These are phyloP conservation scores for Aureobasidium mangrovei DNA, from an alignment of 2,329 filamentous ascomycete species.

Conservation along the genomic window DNA sequence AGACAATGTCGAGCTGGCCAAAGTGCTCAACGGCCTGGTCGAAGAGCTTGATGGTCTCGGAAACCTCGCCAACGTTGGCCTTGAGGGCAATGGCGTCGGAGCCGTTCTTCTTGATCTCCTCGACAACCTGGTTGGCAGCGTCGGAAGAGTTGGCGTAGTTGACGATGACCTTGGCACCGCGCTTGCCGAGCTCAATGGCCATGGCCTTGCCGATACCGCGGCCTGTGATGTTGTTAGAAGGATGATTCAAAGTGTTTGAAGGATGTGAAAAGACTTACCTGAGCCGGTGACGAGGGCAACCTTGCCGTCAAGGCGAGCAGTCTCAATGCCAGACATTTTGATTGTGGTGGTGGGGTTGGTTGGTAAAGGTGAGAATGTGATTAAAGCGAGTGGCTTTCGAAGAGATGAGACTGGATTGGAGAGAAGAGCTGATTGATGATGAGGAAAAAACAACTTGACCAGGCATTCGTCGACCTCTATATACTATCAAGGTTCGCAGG, in stretches of 20 bases:
- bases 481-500: constrained; percentile 10
- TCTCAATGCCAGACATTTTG: constrained; percentile 34
- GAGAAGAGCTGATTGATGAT: constrained; percentile 7
- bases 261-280: constrained; percentile 26
- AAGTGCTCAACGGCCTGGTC: constrained; percentile 53
- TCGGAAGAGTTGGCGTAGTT: constrained; percentile 59
- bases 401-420: neutral
- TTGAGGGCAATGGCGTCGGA: constrained; percentile 55
- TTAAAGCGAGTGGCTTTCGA: constrained; percentile 12
- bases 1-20: constrained; percentile 60
- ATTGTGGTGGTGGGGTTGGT: constrained; percentile 17
- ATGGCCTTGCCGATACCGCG: constrained; percentile 60
- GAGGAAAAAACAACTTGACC: constrained; percentile 6
- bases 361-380: constrained; percentile 2
- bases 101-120: constrained; percentile 55
- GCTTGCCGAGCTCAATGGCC: constrained; percentile 55
- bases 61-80: constrained; percentile 58
- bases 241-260: neutral
- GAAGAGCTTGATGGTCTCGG: constrained; percentile 56
- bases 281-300: constrained; percentile 47
- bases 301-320: constrained; percentile 46
- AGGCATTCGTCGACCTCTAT: constrained; percentile 9
- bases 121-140: constrained; percentile 57
- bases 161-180: constrained; percentile 57
- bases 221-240: constrained; percentile 32